Evolutionary conservation across 1,284 basidiomycete species (phyloP).

Genomic region (Tremellales sp.): DNA sequence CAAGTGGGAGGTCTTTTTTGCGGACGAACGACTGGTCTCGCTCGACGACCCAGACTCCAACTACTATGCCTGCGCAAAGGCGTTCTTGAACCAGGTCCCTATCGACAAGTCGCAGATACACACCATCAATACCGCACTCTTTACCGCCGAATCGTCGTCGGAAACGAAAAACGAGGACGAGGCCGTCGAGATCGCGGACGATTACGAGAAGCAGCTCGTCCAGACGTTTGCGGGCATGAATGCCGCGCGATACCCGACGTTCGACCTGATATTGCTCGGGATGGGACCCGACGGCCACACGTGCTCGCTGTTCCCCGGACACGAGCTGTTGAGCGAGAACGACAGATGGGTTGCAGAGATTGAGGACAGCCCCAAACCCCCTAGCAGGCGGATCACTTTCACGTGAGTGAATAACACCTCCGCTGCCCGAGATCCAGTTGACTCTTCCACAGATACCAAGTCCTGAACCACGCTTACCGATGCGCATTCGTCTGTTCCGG

Average conservation of each 20-base stretch:
- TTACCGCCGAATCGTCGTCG: constrained; percentile 52
- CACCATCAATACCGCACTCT: constrained; percentile 67
- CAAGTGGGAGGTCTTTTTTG: constrained; percentile 97
- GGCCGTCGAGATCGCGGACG: constrained; percentile 83
- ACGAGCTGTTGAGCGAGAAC: constrained; percentile 75
- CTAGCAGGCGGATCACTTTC: constrained; percentile 76
- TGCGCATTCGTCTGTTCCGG: constrained; percentile 86
- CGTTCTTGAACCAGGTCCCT: constrained; percentile 79
- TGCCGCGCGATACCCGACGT: constrained; percentile 86
- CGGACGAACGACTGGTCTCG: constrained; percentile 90
- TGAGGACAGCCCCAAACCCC: constrained; percentile 90
- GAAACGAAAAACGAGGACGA: constrained; percentile 48
- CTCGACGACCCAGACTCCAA: constrained; percentile 91
- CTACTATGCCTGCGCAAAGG: constrained; percentile 69
- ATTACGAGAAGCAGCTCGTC: constrained; percentile 91
- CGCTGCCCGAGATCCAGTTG: constrained; percentile 3
- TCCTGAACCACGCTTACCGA: constrained; percentile 84
- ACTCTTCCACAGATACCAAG: constrained; percentile 58
- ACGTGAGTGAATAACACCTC: constrained; percentile 29
- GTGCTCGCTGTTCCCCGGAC: constrained; percentile 89
- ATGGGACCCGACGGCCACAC: constrained; percentile 96
- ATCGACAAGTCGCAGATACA: constrained; percentile 73
- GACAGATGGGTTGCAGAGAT: constrained; percentile 93
- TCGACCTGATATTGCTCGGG: constrained; percentile 90
- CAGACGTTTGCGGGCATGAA: constrained; percentile 83